These are phyloP conservation scores for Evernia prunastri DNA, from an alignment of 495 filamentous ascomycete species.

Conservation along the genomic window DNA sequence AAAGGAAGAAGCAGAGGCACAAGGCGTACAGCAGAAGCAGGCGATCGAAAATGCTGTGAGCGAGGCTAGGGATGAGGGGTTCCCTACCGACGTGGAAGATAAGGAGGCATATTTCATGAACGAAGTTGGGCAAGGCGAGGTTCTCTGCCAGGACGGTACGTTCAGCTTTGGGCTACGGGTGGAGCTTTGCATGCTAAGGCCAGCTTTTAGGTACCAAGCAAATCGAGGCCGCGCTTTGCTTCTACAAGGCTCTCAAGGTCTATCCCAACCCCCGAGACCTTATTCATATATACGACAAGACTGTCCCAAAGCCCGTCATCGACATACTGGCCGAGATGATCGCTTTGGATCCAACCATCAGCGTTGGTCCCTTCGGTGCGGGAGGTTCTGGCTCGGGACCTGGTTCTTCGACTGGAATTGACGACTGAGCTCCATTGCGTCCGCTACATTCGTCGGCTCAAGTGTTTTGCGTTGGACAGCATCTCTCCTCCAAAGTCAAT, in stretches of 20 bases:
- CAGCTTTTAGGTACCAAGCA: slow-evolving; percentile 54
- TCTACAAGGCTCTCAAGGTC: slow-evolving; percentile 97
- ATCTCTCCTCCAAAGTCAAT: slow-evolving; percentile 5
- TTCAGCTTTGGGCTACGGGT: slow-evolving; percentile 9
- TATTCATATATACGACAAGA: slow-evolving; percentile 96
- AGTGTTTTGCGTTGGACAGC: neutral
- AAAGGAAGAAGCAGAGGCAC: slow-evolving; percentile 68
- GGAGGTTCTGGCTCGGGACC: slow-evolving; percentile 15
- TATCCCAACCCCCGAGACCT: slow-evolving; percentile 90
- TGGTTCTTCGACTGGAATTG: slow-evolving; percentile 11
- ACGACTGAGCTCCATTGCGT: slow-evolving; percentile 12
- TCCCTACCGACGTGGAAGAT: slow-evolving; percentile 84
- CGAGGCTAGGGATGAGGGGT: slow-evolving; percentile 79
- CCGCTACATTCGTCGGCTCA: neutral
- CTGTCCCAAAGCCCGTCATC: slow-evolving; percentile 87
- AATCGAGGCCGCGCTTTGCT: slow-evolving; percentile 82
- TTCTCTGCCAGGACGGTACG: slow-evolving; percentile 63
- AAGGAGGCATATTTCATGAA: slow-evolving; percentile 92
- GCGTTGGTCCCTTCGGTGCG: slow-evolving; percentile 15
- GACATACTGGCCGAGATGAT: slow-evolving; percentile 98
- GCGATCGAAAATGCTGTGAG: slow-evolving; percentile 64
- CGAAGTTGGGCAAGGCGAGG: slow-evolving; percentile 81
- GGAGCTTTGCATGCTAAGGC: slow-evolving; percentile 24
- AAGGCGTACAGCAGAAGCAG: slow-evolving; percentile 62
- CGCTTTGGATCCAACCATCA: slow-evolving; percentile 58